phyloP scores from a whole-genome alignment of 495 filamentous ascomycete species.

The Penicillium steckii region DNA sequence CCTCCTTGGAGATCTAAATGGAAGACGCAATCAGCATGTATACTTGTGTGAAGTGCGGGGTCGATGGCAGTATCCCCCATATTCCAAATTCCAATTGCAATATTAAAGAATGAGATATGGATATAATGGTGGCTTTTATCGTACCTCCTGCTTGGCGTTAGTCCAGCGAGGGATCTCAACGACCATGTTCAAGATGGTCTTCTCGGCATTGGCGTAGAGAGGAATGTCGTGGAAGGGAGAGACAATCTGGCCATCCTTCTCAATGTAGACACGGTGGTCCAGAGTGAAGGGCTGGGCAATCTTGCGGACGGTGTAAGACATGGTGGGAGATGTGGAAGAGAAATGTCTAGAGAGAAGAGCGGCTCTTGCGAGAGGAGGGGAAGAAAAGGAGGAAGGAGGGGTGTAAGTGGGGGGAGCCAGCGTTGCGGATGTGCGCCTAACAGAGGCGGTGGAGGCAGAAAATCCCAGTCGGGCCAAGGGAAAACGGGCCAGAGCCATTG shows the following conservation, averaged over 20 bases:
- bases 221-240: constrained; percentile 99
- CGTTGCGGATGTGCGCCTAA: constrained; percentile 41
- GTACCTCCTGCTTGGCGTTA: constrained; percentile 97
- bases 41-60: not conserved
- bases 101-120: not conserved
- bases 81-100: too few relatives aligned
- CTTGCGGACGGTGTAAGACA: constrained; percentile 72
- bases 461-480: constrained; percentile 40
- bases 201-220: constrained; percentile 89
- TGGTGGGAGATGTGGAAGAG: constrained; percentile 32
- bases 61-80: not conserved
- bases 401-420: constrained; percentile 45
- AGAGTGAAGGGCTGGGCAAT: constrained; percentile 87
- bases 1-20: constrained; percentile 89
- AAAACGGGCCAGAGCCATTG: constrained; percentile 28
- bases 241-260: constrained; percentile 91
- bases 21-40: constrained; percentile 13
- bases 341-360: constrained; percentile 30
- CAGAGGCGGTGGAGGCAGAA: constrained; percentile 39
- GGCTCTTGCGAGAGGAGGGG: constrained; percentile 33
- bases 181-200: constrained; percentile 97
- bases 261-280: constrained; percentile 95
- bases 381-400: constrained; percentile 37
- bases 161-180: constrained; percentile 99
- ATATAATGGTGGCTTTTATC: not conserved